Base-by-base conservation (phyloP, 2,329 filamentous ascomycete genomes). In the Purpureocillium takamizusanense region DNA sequence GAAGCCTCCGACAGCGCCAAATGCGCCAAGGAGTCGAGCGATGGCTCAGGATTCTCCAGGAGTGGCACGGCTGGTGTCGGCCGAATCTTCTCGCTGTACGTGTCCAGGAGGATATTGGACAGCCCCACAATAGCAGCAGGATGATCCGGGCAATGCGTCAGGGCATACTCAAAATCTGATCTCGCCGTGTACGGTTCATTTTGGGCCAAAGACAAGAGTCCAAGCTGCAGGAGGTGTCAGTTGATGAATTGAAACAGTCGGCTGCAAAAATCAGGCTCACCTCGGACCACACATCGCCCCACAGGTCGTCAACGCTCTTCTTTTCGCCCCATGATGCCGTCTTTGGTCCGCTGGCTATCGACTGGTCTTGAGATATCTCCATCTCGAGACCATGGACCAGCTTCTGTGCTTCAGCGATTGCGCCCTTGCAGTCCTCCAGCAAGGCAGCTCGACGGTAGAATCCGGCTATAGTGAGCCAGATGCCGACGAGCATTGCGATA, bases 401-500 rank as follows among this genome's bases (percentile, higher is more conserved):
- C 53, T 84, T 85, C 42, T 78, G 72, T 1, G 90, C 92, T 66
- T 97, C 92, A 10, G 78, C 72, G 21, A 89, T 76, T 7, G 90
- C 87, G 37, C 81, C 85, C 49, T 76, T 77, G 11, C 85, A 80
- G 56, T 97, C 90, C 15, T 89, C 82, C 39, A 78, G 77, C 66
- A 94, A 78, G 8, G 75, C 76, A 7, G 90, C 86, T 38, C 87
- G 77, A 21, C 87, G 78, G 55, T 97, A 98, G 46, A 97, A 81
- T 0, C 83, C 83, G 2, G 87, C 83, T 44, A 95, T 87, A 55
- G 92, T 83, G 8, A 95, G 69, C 92, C 92, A 98, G 25, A 95
- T 80, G 47, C 82, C 83, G 15, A 88, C 67, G 13, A 98, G 57
- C 10, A 78, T 65, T 7, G 64, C 63, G 25, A 61, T 65, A 33